Evolutionary conservation across 768 basidiomycete genomes (phyloP).

Genomic region (Lyophyllum shimeji): DNA sequence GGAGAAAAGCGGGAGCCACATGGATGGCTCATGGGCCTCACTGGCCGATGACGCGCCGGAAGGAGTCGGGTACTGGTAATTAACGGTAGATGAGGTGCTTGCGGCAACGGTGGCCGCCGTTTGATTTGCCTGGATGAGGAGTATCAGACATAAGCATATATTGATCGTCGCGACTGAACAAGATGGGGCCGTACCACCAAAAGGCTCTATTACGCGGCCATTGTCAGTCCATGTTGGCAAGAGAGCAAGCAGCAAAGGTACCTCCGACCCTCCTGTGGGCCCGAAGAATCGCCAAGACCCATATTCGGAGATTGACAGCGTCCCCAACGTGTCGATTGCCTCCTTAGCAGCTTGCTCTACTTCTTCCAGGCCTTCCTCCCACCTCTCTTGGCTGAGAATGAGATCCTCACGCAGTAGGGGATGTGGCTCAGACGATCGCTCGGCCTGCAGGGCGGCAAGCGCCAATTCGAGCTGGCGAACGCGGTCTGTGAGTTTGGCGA

Average conservation of each 20-base stretch:
- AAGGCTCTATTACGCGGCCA: conserved; percentile 12
- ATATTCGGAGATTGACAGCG: conserved; percentile 57
- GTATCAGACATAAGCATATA: not conserved
- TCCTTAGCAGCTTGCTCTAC: conserved; percentile 28
- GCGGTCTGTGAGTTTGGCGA: conserved; percentile 50
- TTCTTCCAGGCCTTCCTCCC: conserved; percentile 2
- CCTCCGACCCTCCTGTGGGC: conserved; percentile 67
- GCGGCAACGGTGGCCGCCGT: conserved; percentile 7
- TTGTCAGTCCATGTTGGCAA: not conserved
- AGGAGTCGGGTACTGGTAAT: conserved; percentile 14
- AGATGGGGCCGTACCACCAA: conserved; percentile 17
- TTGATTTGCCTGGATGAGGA: conserved; percentile 3
- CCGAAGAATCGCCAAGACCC: conserved; percentile 63
- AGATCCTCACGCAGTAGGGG: conserved; percentile 57
- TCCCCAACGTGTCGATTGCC: conserved; percentile 57
- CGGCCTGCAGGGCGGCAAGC: conserved; percentile 47
- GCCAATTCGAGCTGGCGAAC: conserved; percentile 57
- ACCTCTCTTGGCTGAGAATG: conserved; percentile 32
- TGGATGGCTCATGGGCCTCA: conserved; percentile 3
- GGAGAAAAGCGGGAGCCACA: conserved; percentile 48
- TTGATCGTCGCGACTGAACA: not conserved
- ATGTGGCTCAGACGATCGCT: conserved; percentile 52
- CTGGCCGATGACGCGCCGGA: conserved; percentile 19
- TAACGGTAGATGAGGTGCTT: conserved; percentile 22
- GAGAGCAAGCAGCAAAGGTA: conserved; percentile 20